These are phyloP conservation scores for Kazachstania sp. DNA, from an alignment of 1,139 yeast genomes.

Conservation along the genomic window DNA sequence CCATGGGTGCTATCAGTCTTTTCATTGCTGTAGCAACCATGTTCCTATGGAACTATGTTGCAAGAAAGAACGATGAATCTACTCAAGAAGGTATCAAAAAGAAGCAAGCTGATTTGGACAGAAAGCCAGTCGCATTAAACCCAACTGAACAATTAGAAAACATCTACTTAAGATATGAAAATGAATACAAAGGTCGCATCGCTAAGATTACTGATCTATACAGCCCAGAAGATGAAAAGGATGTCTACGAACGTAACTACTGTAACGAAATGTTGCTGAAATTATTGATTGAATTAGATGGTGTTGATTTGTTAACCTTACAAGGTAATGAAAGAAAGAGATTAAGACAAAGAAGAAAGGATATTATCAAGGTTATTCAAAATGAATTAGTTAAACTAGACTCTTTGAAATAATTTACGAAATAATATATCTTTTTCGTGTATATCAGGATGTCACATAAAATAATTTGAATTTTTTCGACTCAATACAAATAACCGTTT, in stretches of 20 bases:
- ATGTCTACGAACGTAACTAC: slow-evolving; percentile 46
- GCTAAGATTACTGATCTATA: slow-evolving; percentile 15
- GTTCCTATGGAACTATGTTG: slow-evolving; percentile 5
- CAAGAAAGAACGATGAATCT: not conserved
- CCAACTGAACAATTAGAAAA: slow-evolving; percentile 23
- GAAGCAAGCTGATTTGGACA: slow-evolving; percentile 1
- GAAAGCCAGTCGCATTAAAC: slow-evolving; percentile 15
- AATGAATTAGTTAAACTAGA: slow-evolving; percentile 53
- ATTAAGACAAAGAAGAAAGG: slow-evolving; percentile 51
- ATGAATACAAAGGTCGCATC: slow-evolving; percentile 23
- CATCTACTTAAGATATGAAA: slow-evolving; percentile 20
- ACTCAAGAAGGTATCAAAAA: slow-evolving; percentile 3
- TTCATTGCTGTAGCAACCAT: slow-evolving; percentile 3
- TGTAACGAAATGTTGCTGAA: slow-evolving; percentile 62
- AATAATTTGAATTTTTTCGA: not conserved
- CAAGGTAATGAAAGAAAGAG: slow-evolving; percentile 36
- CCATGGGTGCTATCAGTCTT: slow-evolving; percentile 5
- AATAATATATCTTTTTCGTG: no score
- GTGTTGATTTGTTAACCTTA: slow-evolving; percentile 43
- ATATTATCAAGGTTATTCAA: slow-evolving; percentile 53
- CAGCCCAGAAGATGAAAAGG: slow-evolving; percentile 28
- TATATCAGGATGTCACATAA: no score
- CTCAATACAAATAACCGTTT: not conserved
- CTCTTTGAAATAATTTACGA: slow-evolving; percentile 26
- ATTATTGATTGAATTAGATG: slow-evolving; percentile 57